Evolutionary conservation across 78 protist species (phyloP).

Genomic region (Tieghemostelium lacteum): DNA sequence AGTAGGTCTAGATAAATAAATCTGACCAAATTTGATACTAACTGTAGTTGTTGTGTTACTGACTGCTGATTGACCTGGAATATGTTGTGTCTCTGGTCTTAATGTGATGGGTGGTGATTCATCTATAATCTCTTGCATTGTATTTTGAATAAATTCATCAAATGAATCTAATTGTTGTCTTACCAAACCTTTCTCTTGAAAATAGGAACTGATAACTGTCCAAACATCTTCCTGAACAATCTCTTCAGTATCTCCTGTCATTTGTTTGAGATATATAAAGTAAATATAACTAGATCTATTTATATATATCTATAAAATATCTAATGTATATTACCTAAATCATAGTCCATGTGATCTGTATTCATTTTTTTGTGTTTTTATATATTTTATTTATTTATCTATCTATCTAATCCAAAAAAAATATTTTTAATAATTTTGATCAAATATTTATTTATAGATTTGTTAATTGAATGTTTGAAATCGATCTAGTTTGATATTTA

Average conservation of each 20-base stretch:
- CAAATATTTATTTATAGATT: too few species aligned
- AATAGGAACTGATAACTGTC: slow-evolving; percentile 94
- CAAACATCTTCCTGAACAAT: slow-evolving; percentile 94
- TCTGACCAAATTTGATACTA: slow-evolving; percentile 81
- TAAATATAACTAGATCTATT: too few species aligned
- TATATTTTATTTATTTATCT: too few species aligned
- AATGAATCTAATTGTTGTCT: slow-evolving; percentile 99
- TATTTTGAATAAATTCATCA: slow-evolving; percentile 92
- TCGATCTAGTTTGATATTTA: too few species aligned
- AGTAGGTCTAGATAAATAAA: slow-evolving; percentile 86
- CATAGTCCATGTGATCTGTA: too few species aligned
- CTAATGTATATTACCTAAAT: too few species aligned
- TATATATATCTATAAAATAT: too few species aligned
- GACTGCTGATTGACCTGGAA: slow-evolving; percentile 69
- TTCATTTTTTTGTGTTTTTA: too few species aligned
- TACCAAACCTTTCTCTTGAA: slow-evolving; percentile 97
- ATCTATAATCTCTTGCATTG: slow-evolving; percentile 95
- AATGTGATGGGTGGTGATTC: slow-evolving; percentile 86
- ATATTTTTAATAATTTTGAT: too few species aligned
- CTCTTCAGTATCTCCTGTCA: slow-evolving; percentile 23
- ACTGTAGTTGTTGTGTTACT: slow-evolving; percentile 15
- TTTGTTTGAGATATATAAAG: too few species aligned
- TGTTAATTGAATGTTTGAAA: too few species aligned
- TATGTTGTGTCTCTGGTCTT: slow-evolving; percentile 82
- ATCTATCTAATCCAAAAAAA: too few species aligned